Base-by-base conservation (phyloP, 1,284 basidiomycete genomes). In the Thelephora terrestris region DNA sequence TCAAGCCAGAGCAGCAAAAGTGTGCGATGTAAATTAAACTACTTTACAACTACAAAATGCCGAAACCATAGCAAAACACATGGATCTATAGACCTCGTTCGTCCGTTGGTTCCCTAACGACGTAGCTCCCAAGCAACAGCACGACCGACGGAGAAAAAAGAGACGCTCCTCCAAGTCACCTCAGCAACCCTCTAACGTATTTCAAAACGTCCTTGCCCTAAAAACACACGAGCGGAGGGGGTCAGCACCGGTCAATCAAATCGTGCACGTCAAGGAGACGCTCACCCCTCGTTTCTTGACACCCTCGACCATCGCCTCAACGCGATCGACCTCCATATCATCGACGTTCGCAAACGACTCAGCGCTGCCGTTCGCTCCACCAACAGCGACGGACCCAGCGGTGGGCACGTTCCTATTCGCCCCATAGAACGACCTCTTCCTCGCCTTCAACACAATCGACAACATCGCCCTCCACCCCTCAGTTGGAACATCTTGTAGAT, bases 381-480 rank as follows among this genome's bases (percentile, higher is more conserved):
- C 29, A n/a, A 43, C 45, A 10, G 27, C 24, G 6, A 43, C 46
- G 14, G 7, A 12, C 29, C 29, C 29, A 32, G 9, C 6, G 9
- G 29, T 14, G 12, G 7, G 7, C 29, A 32, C 29, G 7, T 51
- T 42, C 18, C 27, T 40, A 35, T 52, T 53, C 57, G 79, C 67
- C 4, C 79, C 80, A 56, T 83, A 77, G 25, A 20, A 21, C 21
- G 39, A 20, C 25, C 39, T 42, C 25, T 42, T 42, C 39, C 18
- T 42, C 20, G 21, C 20, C 23, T 86, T 72, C 49, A 79, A 62
- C 18, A 85, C 68, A 20, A 85, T 71, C 12, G 74, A 74, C 53
- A 88, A 62, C 16, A 85, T 75, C 5, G 84, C 85, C 38, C 79
- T 72, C 86, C 86, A 90, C 6, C 86, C 86, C 59, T 90, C 87